These are phyloP conservation scores for Tetrapisispora namnaoensis DNA, from an alignment of 805 yeast species.

Conservation along the genomic window DNA sequence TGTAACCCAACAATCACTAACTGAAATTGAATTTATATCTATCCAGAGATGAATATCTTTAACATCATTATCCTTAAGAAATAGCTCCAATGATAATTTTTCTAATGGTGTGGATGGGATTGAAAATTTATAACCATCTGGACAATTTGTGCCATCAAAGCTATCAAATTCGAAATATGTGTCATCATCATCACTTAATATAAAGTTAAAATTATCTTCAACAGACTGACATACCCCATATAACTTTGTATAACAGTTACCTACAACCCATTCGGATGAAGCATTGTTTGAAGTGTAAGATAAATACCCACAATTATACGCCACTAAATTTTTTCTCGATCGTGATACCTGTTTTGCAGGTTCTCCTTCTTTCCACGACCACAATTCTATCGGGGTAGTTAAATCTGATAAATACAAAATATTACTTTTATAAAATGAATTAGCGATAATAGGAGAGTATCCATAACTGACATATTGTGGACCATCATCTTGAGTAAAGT, in stretches of 20 bases:
- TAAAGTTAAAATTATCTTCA: conserved; percentile 36
- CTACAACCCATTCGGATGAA: conserved; percentile 49
- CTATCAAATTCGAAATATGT: conserved; percentile 37
- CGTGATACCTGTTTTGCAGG: conserved; percentile 31
- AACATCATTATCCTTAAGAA: conserved; percentile 7
- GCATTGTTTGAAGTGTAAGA: conserved; percentile 12
- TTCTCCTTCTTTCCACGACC: conserved; percentile 69
- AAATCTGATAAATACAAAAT: conserved; percentile 25
- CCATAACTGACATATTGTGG: conserved; percentile 44
- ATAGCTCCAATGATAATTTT: conserved; percentile 25
- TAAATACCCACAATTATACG: conserved; percentile 38
- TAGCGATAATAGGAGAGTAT: conserved; percentile 52
- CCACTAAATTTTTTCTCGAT: conserved; percentile 21
- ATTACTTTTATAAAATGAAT: conserved; percentile 13
- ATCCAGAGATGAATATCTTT: conserved; percentile 44
- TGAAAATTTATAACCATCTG: conserved; percentile 31
- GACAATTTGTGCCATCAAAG: conserved; percentile 27
- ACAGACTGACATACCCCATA: conserved; percentile 47
- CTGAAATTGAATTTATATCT: conserved; percentile 68
- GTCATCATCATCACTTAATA: conserved; percentile 25
- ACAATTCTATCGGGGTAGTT: conserved; percentile 33
- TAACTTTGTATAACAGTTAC: conserved; percentile 50
- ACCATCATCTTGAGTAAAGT: conserved; percentile 34
- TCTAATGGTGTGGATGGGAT: conserved; percentile 45
- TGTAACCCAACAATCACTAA: conserved; percentile 69